phyloP scores from a whole-genome alignment of 2,329 filamentous ascomycete species.

The Pezicula rhizophila region DNA sequence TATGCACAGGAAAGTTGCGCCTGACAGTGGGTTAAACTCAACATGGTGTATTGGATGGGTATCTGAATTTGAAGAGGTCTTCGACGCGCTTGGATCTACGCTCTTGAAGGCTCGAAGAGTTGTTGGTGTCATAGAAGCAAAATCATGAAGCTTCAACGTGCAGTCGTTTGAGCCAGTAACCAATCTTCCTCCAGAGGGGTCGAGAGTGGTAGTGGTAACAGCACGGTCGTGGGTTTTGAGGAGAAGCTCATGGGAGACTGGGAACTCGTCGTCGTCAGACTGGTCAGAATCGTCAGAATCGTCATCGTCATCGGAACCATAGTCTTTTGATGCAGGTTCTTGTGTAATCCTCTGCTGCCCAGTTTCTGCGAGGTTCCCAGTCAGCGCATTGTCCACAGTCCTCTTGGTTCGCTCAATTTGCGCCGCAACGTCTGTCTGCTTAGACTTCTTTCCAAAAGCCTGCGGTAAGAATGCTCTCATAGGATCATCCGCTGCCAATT shows the following conservation, averaged over 20 bases:
- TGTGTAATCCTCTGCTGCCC: constrained; percentile 21
- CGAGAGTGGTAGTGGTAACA: constrained; percentile 77
- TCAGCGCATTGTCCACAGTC: constrained; percentile 31
- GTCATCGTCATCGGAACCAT: constrained; percentile 35
- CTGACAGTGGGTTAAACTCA: constrained; percentile 77
- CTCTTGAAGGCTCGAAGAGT: constrained; percentile 91
- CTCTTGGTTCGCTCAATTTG: constrained; percentile 79
- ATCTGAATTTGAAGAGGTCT: constrained; percentile 65
- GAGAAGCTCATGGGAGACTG: constrained; percentile 86
- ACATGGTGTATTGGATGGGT: constrained; percentile 84
- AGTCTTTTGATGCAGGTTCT: constrained; percentile 29
- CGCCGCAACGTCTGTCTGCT: constrained; percentile 65
- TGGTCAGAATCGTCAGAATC: constrained; percentile 54
- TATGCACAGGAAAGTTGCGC: constrained; percentile 76
- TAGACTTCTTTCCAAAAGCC: constrained; percentile 78
- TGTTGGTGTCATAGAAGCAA: constrained; percentile 90
- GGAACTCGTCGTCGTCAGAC: constrained; percentile 77
- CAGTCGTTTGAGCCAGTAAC: constrained; percentile 91
- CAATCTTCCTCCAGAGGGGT: constrained; percentile 77
- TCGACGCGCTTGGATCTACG: constrained; percentile 77
- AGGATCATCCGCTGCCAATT: constrained; percentile 57
- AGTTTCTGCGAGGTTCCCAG: constrained; percentile 11
- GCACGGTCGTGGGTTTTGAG: constrained; percentile 88
- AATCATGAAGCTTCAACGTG: constrained; percentile 87
- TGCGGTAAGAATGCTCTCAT: constrained; percentile 73